Evolutionary conservation across 2,329 filamentous ascomycete species (phyloP).

Genomic region (Huntiella moniliformis): DNA sequence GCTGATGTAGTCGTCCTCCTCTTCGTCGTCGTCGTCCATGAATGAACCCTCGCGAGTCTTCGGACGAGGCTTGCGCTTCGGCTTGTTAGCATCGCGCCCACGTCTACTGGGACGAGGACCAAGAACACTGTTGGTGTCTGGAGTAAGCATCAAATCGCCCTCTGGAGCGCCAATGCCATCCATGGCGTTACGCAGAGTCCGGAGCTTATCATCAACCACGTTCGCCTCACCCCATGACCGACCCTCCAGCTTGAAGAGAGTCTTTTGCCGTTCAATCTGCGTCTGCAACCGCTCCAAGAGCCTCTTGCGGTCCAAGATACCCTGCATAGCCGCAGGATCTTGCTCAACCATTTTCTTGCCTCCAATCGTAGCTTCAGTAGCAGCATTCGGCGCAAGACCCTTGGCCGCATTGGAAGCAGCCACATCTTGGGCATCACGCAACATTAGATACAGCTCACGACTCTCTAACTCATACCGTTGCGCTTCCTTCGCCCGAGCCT

Average conservation of each 20-base stretch:
- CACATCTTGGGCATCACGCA: constrained; percentile 90
- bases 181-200: constrained; percentile 89
- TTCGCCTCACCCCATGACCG: constrained; percentile 68
- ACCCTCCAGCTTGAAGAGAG: constrained; percentile 90
- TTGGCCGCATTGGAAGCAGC: constrained; percentile 65
- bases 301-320: constrained; percentile 79
- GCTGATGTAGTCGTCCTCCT: constrained; percentile 27
- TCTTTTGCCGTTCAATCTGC: constrained; percentile 92
- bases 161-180: constrained; percentile 37
- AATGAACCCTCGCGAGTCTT: constrained; percentile 9
- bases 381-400: constrained; percentile 15
- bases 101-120: constrained; percentile 38
- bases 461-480: constrained; percentile 94
- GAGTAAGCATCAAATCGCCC: constrained; percentile 19
- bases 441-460: constrained; percentile 92
- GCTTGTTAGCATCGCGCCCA: constrained; percentile 36
- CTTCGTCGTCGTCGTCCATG: constrained; percentile 14
- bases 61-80: constrained; percentile 6
- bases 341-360: constrained; percentile 32
- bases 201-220: constrained; percentile 77
- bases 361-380: neutral
- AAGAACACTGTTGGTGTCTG: constrained; percentile 55
- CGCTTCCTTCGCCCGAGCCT: constrained; percentile 70
- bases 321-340: constrained; percentile 64
- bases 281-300: constrained; percentile 89